Evolutionary conservation across 441 rosid species (phyloP).

Genomic region (Metrosideros polymorpha): DNA sequence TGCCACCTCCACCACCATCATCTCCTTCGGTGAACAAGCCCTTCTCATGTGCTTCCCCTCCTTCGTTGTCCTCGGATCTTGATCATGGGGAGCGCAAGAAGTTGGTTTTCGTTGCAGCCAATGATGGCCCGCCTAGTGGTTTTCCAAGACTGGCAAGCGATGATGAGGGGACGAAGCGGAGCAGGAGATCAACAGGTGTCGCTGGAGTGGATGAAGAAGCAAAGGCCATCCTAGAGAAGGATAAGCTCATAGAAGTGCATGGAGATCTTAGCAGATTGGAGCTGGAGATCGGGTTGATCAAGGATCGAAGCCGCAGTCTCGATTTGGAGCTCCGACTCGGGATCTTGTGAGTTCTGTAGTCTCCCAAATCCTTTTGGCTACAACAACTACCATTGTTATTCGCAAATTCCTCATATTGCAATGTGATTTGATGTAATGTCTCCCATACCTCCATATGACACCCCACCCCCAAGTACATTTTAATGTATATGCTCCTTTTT

Average conservation of each 20-base stretch:
- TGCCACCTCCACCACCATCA: not conserved
- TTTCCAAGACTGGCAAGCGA: not conserved
- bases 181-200: not conserved
- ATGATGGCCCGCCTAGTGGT: not conserved
- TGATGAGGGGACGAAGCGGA: not conserved
- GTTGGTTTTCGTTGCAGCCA: not conserved
- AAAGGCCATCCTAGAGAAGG: not conserved
- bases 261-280: not conserved
- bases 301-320: not conserved
- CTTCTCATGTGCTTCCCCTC: not conserved
- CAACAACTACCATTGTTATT: not conserved
- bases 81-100: not conserved
- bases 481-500: not conserved
- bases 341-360: not conserved
- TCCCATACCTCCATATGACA: not conserved
- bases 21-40: not conserved
- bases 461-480: not conserved
- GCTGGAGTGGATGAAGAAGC: not conserved
- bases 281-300: not conserved
- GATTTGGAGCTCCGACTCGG: not conserved
- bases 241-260: not conserved
- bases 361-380: not conserved
- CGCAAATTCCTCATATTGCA: not conserved
- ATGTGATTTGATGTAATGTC: not conserved
- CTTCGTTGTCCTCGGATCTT: not conserved